Conservation (phyloP, 345 rosid species). For the Gossypium thurberi region DNA sequence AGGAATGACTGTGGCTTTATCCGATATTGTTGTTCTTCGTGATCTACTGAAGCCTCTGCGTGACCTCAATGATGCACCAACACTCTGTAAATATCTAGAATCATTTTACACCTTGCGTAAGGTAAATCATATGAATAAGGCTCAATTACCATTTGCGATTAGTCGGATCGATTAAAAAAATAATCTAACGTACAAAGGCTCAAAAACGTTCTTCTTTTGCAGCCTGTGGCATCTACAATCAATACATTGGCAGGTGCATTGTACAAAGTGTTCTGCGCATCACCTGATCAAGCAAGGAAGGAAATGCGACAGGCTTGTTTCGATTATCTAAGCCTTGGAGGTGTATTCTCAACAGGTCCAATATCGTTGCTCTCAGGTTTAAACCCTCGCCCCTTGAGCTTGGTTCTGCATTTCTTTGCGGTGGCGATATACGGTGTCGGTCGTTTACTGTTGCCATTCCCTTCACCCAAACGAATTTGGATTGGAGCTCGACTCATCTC, state of each 20-base stretch:
- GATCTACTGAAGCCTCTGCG: conserved; percentile 34
- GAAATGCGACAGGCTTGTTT: conserved; percentile 44
- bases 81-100: conserved; percentile 44
- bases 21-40: conserved; percentile 43
- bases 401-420: conserved; percentile 43
- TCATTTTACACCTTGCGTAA: conserved; percentile 44
- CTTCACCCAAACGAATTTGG: conserved; percentile 43
- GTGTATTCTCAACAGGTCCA: conserved; percentile 30
- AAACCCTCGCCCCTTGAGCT: conserved; percentile 35
- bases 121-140: conserved; percentile 22
- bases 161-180: too few species aligned
- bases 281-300: conserved; percentile 40
- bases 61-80: conserved; percentile 36
- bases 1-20: conserved; percentile 45
- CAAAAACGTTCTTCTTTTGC: not conserved
- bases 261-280: conserved; percentile 38
- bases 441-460: conserved; percentile 37
- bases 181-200: too few species aligned
- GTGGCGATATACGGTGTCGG: conserved; percentile 43
- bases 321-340: conserved; percentile 30
- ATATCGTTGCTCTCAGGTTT: conserved; percentile 42
- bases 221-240: conserved; percentile 46
- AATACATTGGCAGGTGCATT: conserved; percentile 41
- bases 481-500: conserved; percentile 38
- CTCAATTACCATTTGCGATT: not conserved